A percentile compares a stretch with the other conserved stretches of the same genome.
Evolutionary conservation across 73 alveolate species (phyloP).

Genomic region (Stentor roeselii): DNA sequence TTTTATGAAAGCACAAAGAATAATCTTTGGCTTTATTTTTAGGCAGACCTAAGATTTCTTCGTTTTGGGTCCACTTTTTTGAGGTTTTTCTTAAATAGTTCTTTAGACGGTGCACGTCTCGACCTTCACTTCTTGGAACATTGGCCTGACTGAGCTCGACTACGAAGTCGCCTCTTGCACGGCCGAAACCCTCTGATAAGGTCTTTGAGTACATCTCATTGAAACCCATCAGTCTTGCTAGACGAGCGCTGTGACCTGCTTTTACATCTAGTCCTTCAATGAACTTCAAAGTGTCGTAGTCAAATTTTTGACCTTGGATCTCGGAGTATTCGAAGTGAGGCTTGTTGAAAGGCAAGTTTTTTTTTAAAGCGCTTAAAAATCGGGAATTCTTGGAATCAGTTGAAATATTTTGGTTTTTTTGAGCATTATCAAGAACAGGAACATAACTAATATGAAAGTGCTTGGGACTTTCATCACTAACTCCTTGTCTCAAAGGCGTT

Average conservation of each 20-base stretch:
- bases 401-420: slow-evolving; percentile 3
- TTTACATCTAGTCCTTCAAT: neutral
- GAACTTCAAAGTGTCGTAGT: neutral
- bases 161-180: slow-evolving; percentile 9
- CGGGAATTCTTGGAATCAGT: neutral
- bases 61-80: too few relatives aligned
- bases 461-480: neutral
- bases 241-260: neutral
- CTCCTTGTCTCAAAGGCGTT: neutral
- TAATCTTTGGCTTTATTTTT: neutral
- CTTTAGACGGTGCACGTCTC: neutral
- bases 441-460: neutral
- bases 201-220: neutral
- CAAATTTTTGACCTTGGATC: neutral
- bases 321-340: neutral
- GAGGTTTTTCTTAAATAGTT: neutral
- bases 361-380: neutral
- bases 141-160: neutral
- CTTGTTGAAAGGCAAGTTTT: neutral
- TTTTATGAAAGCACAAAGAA: too few relatives aligned
- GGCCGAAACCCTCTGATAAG: neutral
- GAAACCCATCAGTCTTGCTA: neutral
- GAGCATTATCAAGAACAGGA: neutral
- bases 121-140: slow-evolving; percentile 6
- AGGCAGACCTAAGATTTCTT: neutral